Percentiles rank a stretch among this genome's conserved stretches.
phyloP scores from a whole-genome alignment of 768 basidiomycete species.

The Dioszegia crocea region DNA sequence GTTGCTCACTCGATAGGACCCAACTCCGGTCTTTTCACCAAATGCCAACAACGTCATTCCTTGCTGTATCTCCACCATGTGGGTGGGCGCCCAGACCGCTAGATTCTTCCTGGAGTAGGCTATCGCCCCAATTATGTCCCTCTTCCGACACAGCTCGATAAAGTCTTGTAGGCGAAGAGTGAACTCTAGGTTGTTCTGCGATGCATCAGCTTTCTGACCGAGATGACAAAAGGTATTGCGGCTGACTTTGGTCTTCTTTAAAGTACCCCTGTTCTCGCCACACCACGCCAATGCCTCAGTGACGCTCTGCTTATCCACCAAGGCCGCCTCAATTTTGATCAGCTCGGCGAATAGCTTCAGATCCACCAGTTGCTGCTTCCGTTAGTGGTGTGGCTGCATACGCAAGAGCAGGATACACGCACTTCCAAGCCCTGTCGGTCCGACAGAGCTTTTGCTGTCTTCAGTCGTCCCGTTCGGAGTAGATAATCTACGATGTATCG shows the following conservation, averaged over 20 bases:
- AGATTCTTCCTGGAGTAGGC: slow-evolving; percentile 78
- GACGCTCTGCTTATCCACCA: slow-evolving; percentile 65
- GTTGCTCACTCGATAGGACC: slow-evolving; percentile 67
- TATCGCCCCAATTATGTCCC: slow-evolving; percentile 71
- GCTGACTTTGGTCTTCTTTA: slow-evolving; percentile 81
- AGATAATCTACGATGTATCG: slow-evolving; percentile 93
- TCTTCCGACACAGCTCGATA: slow-evolving; percentile 76
- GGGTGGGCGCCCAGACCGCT: slow-evolving; percentile 69
- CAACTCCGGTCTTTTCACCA: slow-evolving; percentile 60
- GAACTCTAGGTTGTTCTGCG: slow-evolving; percentile 94
- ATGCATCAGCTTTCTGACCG: background rate
- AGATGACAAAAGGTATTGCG: too few relatives aligned
- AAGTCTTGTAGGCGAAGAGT: slow-evolving; percentile 92
- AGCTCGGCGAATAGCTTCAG: slow-evolving; percentile 89
- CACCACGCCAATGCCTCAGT: slow-evolving; percentile 92
- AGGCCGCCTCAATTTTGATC: slow-evolving; percentile 74
- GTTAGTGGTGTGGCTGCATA: background rate
- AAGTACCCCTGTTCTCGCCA: slow-evolving; percentile 85
- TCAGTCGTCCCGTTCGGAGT: slow-evolving; percentile 69
- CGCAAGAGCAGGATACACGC: slow-evolving; percentile 36
- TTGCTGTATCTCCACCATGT: slow-evolving; percentile 69
- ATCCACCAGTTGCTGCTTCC: slow-evolving; percentile 60
- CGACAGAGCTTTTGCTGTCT: slow-evolving; percentile 72
- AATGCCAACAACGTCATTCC: slow-evolving; percentile 75
- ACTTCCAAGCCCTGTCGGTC: slow-evolving; percentile 76